Evolutionary conservation across 305 asterid species (phyloP).

Genomic region (Monarda citriodora): DNA sequence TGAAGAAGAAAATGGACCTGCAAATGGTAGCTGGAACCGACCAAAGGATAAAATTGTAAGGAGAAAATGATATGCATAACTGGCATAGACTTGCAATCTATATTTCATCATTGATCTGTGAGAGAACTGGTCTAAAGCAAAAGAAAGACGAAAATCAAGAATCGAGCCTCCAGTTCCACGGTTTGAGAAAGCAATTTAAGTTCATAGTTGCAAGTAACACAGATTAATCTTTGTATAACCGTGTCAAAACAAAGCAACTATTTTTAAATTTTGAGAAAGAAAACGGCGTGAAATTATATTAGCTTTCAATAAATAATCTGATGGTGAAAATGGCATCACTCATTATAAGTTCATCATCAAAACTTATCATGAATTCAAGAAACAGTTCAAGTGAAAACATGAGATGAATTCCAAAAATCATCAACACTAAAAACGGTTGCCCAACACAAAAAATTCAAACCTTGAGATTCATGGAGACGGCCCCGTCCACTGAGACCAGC

Average conservation of each 20-base stretch:
- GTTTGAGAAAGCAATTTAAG: background rate
- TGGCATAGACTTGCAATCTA: background rate
- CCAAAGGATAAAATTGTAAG: constrained; percentile 18
- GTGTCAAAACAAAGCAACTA: background rate
- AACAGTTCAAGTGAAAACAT: background rate
- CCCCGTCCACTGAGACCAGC: constrained; percentile 35
- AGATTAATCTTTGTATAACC: background rate
- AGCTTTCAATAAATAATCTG: constrained; percentile 4
- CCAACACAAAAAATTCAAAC: constrained; percentile 18
- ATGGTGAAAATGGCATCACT: background rate
- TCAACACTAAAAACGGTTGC: background rate
- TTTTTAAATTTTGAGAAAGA: too few relatives aligned
- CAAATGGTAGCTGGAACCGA: constrained; percentile 43
- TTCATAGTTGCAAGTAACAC: background rate
- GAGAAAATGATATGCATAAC: constrained; percentile 6
- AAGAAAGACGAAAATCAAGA: constrained; percentile 1
- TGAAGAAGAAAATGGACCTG: constrained; percentile 43
- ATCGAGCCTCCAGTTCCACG: constrained; percentile 7
- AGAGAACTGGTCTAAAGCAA: background rate
- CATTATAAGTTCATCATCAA: constrained; percentile 1
- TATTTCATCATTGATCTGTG: background rate
- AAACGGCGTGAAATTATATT: background rate
- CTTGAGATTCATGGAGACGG: constrained; percentile 34
- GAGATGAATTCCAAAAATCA: constrained; percentile 6
- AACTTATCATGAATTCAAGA: constrained; percentile 2